phyloP scores from a whole-genome alignment of 2,329 filamentous ascomycete genomes.

The Colletotrichum chlorophyti region DNA sequence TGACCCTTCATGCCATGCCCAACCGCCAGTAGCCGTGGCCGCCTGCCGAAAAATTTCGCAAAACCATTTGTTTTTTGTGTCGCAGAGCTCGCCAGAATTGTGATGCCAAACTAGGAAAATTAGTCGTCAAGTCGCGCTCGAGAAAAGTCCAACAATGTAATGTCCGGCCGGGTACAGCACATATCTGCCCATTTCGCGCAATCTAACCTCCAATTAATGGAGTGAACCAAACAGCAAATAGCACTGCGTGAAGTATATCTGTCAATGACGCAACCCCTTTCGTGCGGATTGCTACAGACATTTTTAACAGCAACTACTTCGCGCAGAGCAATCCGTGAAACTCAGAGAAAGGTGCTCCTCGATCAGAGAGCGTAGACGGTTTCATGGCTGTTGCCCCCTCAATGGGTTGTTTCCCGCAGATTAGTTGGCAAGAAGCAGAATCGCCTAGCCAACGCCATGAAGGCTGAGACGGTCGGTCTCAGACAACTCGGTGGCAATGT shows the following conservation, averaged over 20 bases:
- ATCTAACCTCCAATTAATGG: neutral
- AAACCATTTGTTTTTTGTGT: constrained; percentile 16
- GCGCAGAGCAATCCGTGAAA: neutral
- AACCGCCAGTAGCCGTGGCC: constrained; percentile 18
- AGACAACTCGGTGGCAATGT: too few relatives aligned
- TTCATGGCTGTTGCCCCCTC: too few relatives aligned
- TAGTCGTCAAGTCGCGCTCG: constrained; percentile 26
- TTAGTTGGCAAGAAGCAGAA: too few relatives aligned
- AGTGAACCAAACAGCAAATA: neutral
- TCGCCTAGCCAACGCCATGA: too few relatives aligned
- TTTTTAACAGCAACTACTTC: neutral
- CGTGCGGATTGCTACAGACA: neutral
- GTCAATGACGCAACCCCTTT: neutral
- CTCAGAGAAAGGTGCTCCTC: too few relatives aligned
- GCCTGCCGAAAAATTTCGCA: constrained; percentile 10
- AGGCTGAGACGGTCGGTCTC: too few relatives aligned
- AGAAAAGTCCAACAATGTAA: constrained; percentile 24
- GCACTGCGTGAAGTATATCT: neutral
- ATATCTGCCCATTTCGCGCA: constrained; percentile 4
- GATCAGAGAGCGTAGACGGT: too few relatives aligned
- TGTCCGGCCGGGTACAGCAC: neutral
- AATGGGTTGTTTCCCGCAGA: too few relatives aligned
- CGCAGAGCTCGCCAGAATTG: constrained; percentile 9
- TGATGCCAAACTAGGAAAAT: constrained; percentile 22
- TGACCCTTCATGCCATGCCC: constrained; percentile 25